Conservation (phyloP, 768 basidiomycete species). For the Trametes punicea region DNA sequence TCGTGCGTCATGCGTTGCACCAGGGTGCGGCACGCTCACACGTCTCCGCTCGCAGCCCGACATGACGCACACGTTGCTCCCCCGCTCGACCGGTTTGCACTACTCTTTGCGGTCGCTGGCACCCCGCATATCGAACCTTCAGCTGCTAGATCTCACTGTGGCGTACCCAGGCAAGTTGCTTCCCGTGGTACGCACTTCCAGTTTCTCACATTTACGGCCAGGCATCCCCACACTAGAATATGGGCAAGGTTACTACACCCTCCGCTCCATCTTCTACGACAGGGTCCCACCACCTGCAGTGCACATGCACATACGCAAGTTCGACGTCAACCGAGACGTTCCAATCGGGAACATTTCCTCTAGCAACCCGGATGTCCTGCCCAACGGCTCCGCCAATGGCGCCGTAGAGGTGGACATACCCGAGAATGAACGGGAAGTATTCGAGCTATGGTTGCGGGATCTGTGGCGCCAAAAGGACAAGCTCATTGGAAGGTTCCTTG, state of each 20-base stretch:
- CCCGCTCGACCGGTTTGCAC: constrained; percentile 88
- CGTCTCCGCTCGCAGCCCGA: constrained; percentile 52
- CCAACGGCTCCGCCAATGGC: constrained; percentile 21
- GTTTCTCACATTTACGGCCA: constrained; percentile 27
- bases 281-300: constrained; percentile 79
- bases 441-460: constrained; percentile 80
- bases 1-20: constrained; percentile 52
- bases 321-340: constrained; percentile 60
- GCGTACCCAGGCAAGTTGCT: constrained; percentile 76
- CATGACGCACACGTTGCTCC: constrained; percentile 77
- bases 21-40: background rate
- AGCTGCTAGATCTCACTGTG: constrained; percentile 87
- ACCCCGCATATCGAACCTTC: constrained; percentile 71
- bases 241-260: constrained; percentile 86
- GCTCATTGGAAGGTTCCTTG: constrained; percentile 64
- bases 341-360: constrained; percentile 63
- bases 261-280: constrained; percentile 83
- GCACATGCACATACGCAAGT: constrained; percentile 83
- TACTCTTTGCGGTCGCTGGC: constrained; percentile 80
- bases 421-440: constrained; percentile 39
- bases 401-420: constrained; percentile 28
- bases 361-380: constrained; percentile 32
- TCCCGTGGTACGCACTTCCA: background rate
- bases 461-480: constrained; percentile 87
- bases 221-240: constrained; percentile 77